Conservation (phyloP, 805 yeast genomes). For the Candida suzukii region DNA sequence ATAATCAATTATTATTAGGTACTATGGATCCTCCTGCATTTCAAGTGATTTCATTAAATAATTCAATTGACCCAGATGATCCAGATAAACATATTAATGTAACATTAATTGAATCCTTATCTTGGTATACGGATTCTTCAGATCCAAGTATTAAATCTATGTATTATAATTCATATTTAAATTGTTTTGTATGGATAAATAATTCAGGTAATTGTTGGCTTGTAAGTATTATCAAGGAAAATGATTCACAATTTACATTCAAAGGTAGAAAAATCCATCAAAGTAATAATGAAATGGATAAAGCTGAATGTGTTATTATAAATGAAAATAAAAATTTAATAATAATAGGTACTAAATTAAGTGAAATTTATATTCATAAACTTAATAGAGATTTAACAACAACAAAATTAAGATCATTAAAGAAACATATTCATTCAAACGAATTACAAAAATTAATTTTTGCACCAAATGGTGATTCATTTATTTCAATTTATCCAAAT, state of each 20-base stretch:
- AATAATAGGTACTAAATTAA: conserved; percentile 31
- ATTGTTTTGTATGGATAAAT: conserved; percentile 24
- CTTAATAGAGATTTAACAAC: conserved; percentile 26
- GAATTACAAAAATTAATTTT: conserved; percentile 21
- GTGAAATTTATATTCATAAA: conserved; percentile 29
- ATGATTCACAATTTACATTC: conserved; percentile 12
- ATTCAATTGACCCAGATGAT: conserved; percentile 12
- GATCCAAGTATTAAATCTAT: conserved; percentile 9
- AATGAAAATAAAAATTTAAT: conserved; percentile 34
- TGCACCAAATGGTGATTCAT: conserved; percentile 20
- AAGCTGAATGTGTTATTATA: conserved; percentile 23
- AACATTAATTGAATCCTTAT: conserved; percentile 21
- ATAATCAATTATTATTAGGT: conserved; percentile 17
- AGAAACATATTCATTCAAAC: conserved; percentile 28
- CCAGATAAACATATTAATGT: conserved; percentile 21
- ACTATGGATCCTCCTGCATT: conserved; percentile 27
- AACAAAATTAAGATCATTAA: conserved; percentile 22
- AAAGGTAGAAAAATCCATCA: conserved; percentile 18
- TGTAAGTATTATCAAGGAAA: conserved; percentile 9
- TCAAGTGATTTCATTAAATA: conserved; percentile 22
- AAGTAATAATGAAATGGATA: background rate
- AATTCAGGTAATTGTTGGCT: conserved; percentile 24
- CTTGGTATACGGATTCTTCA: conserved; percentile 23
- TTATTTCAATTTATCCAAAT: conserved; percentile 19
- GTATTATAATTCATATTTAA: conserved; percentile 14